Evolutionary conservation across 2,329 filamentous ascomycete genomes (phyloP).

Genomic region (Ilyonectria sp.): DNA sequence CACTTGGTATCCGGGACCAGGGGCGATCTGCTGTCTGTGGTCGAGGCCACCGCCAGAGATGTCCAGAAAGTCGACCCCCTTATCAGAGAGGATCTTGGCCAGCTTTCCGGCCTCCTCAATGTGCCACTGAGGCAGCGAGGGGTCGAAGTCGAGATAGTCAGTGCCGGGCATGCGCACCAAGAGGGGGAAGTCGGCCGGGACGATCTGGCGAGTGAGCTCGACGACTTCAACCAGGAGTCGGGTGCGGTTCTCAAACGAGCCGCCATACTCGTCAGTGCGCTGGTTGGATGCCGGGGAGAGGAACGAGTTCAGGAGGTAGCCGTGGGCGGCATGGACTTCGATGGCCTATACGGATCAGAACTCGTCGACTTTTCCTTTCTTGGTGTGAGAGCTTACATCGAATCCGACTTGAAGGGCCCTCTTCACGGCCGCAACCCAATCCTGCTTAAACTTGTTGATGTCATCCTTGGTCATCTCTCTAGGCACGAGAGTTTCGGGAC

Average conservation of each 20-base stretch:
- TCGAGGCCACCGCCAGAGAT: conserved; percentile 78
- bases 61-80: conserved; percentile 81
- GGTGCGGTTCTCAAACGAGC: conserved; percentile 60
- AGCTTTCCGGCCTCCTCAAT: conserved; percentile 75
- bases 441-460: conserved; percentile 43
- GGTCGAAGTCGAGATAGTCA: conserved; percentile 78
- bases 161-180: conserved; percentile 79
- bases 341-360: conserved; percentile 35
- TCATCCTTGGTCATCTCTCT: conserved; percentile 43
- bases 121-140: conserved; percentile 70
- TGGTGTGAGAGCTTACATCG: conserved; percentile 30
- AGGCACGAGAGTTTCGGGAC: conserved; percentile 38
- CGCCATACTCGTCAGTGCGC: conserved; percentile 64
- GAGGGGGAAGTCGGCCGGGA: conserved; percentile 63
- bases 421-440: conserved; percentile 40
- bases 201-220: conserved; percentile 31
- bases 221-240: conserved; percentile 54
- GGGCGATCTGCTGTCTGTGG: conserved; percentile 69
- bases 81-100: conserved; percentile 72
- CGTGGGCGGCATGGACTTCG: conserved; percentile 60
- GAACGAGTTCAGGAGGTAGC: conserved; percentile 64
- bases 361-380: too few relatives aligned
- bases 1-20: conserved; percentile 77
- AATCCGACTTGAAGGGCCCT: conserved; percentile 41
- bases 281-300: conserved; percentile 60